These are phyloP conservation scores for Fusarium anthophilum DNA, from an alignment of 2,329 filamentous ascomycete genomes.

Conservation along the genomic window DNA sequence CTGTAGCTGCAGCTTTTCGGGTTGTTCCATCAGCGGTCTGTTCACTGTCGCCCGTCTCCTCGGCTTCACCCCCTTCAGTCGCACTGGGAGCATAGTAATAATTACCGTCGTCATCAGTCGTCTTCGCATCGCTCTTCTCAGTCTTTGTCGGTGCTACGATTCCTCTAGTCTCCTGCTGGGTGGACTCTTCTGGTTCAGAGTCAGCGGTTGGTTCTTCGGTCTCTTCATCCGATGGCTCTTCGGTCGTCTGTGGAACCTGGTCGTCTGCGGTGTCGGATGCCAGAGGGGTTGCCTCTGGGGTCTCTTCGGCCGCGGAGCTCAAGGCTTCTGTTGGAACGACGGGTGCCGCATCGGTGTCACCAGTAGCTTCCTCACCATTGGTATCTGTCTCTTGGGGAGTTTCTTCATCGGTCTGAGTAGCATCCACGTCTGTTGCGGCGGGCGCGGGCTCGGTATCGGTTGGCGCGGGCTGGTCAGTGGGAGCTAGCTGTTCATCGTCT, in stretches of 20 bases:
- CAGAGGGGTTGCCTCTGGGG: neutral
- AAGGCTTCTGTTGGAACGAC: neutral
- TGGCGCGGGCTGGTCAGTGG: neutral
- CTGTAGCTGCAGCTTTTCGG: neutral
- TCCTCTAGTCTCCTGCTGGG: neutral
- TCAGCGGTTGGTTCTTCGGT: neutral
- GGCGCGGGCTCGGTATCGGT: neutral
- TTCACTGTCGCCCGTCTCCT: neutral
- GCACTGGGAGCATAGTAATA: neutral
- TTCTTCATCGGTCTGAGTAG: neutral
- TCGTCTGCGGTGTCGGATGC: neutral
- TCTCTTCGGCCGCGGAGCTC: neutral
- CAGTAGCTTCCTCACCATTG: conserved; percentile 7
- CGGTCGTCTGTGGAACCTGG: neutral
- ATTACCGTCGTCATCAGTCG: neutral
- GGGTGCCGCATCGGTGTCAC: neutral
- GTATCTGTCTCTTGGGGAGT: neutral
- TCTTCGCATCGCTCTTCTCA: neutral
- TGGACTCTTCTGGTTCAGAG: neutral
- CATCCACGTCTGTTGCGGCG: neutral
- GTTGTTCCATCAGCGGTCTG: neutral
- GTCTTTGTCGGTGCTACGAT: neutral
- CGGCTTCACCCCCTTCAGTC: neutral
- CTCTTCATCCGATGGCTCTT: neutral
- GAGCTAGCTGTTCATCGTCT: neutral